Base-by-base conservation (phyloP, 2,329 filamentous ascomycete genomes). In the Monilinia aucupariae region DNA sequence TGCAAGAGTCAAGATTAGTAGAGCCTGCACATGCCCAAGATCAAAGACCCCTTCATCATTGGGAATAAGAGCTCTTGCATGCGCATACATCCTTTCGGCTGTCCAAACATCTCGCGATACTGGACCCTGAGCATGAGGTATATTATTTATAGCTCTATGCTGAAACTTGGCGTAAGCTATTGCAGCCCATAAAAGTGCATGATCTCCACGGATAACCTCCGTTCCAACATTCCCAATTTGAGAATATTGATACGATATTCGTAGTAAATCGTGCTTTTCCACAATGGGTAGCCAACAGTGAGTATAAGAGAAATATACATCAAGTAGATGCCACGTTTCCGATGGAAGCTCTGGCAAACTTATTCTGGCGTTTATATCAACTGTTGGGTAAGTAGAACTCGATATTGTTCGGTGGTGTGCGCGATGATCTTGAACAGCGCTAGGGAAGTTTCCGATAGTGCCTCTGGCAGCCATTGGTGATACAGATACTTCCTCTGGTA, bases 201-300 rank as follows among this genome's bases (percentile, higher is more conserved):
- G 79, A 30, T 78, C 73, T n/a, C 79, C 72, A 37, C 63, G 56
- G 3, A 49, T 49, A 25, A 47, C 56, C 9, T 55, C 27, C 12
- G 62, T 51, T n/a, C 49, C 48, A 17, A 45, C 52, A 20, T 65
- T 65, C 6, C 63, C 63, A 25, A 61, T 67, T 37, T 69, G 71
- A 20, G 52, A 48, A 62, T 73, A 74, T 55, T 73, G 72, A 53
- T 73, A 71, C 9, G 71, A 73, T 2, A 68, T 69, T 41, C 70
- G 66, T 22, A 73, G 54, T 9, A 74, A 62, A 66, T 73, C 70
- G 64, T 87, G 82, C 66, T 86, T 88, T 66, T 91, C 86, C 13
- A 88, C 78, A 32, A 92, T 85, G 0, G 89, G 89, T 32, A 92
- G 80, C 89, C 89, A 92, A 60, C 82, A 85, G 72, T 92, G 87